Conservation (phyloP, 495 filamentous ascomycete species). For the Emericellopsis terricola region DNA sequence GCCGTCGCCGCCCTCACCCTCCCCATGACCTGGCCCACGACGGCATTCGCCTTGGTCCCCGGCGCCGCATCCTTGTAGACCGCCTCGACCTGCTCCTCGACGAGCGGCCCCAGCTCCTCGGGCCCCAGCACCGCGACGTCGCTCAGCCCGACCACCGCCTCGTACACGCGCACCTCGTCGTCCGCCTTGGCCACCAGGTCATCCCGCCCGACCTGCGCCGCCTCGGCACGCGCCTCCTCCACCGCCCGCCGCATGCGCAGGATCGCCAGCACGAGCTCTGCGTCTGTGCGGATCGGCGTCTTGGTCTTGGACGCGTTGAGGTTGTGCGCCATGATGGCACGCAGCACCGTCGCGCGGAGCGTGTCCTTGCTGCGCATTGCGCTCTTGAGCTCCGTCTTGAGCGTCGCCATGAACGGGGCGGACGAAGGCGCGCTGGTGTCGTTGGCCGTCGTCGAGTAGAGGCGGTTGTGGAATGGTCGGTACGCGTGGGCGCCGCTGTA, state of each 20-base stretch:
- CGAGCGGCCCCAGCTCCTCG: constrained; percentile 19
- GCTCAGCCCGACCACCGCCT: constrained; percentile 27
- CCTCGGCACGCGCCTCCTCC: constrained; percentile 26
- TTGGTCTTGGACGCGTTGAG: constrained; percentile 39
- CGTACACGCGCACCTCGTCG: constrained; percentile 24
- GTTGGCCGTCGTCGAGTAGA: constrained; percentile 16
- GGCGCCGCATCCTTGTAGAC: constrained; percentile 7
- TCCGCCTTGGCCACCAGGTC: constrained; percentile 39
- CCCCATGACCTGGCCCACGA: constrained; percentile 19
- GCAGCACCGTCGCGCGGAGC: constrained; percentile 32
- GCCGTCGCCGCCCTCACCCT: constrained; percentile 14
- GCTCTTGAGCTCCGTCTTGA: constrained; percentile 38
- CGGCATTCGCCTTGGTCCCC: constrained; percentile 7
- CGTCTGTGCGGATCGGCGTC: constrained; percentile 34
- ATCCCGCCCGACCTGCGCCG: constrained; percentile 25
- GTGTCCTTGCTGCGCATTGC: constrained; percentile 42
- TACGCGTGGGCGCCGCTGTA: too few relatives aligned
- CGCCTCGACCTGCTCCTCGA: constrained; percentile 17
- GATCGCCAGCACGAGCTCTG: constrained; percentile 34
- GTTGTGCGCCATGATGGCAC: constrained; percentile 30
- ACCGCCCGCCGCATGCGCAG: constrained; percentile 20
- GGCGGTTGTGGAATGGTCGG: too few relatives aligned
- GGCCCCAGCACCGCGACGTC: constrained; percentile 21
- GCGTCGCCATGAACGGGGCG: constrained; percentile 18
- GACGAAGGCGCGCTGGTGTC: constrained; percentile 11